phyloP scores from a whole-genome alignment of 441 rosid genomes.

The Mallotus japonicus region DNA sequence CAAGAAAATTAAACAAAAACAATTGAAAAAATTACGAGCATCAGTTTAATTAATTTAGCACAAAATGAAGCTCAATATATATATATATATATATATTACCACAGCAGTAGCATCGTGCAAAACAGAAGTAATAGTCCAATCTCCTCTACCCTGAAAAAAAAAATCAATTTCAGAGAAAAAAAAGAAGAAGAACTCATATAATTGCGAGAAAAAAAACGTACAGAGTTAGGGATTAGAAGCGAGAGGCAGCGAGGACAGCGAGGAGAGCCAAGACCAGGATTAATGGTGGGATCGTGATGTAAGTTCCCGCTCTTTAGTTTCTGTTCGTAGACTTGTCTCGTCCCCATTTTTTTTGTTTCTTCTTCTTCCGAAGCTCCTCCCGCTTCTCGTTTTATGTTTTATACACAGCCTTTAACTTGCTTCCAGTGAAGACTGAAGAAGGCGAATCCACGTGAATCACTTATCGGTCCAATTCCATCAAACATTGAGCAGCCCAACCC shows the following conservation, averaged over 20 bases:
- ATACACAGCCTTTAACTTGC: too few species aligned
- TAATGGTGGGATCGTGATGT: conserved; percentile 79
- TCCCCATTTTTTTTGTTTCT: conserved; percentile 48
- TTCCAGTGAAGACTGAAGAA: too few species aligned
- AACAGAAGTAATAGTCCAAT: conserved; percentile 79
- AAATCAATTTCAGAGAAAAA: not conserved
- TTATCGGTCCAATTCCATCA: too few species aligned
- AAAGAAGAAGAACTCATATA: not conserved
- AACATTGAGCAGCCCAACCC: too few species aligned
- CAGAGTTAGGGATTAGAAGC: conserved; percentile 61
- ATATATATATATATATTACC: conserved; percentile 23
- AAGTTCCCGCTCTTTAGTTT: conserved; percentile 67
- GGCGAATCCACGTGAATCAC: too few species aligned
- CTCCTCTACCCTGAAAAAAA: conserved; percentile 52
- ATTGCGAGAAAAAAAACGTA: conserved; percentile 17
- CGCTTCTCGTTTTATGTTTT: too few species aligned
- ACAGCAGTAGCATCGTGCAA: conserved; percentile 83
- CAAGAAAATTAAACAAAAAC: too few species aligned
- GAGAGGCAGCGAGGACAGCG: conserved; percentile 97
- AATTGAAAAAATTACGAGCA: too few species aligned
- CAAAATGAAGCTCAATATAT: too few species aligned
- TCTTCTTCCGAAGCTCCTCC: too few species aligned
- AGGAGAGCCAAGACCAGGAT: conserved; percentile 82
- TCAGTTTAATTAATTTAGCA: too few species aligned
- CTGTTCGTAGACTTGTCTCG: conserved; percentile 83